Evolutionary conservation across 495 filamentous ascomycete genomes (phyloP), one percentile per base, ranked within the genome.

Genomic region (Penicillium crystallinum): DNA sequence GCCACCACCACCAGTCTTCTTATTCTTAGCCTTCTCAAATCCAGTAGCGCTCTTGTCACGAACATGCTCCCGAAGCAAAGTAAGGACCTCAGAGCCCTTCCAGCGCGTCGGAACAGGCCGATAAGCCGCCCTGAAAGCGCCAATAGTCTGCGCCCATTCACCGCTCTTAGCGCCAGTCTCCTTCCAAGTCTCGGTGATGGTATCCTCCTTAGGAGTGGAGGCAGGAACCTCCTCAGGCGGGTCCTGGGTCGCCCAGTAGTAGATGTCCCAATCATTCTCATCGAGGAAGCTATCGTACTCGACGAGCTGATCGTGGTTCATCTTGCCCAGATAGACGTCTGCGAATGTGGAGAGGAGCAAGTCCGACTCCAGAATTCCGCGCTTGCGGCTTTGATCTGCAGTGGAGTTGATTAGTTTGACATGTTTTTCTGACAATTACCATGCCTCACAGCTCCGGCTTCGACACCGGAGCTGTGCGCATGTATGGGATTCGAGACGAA

Each of bases 211-310:
- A 39, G 62, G 58, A 12, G 65, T 36, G 8, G 66, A 52, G 31
- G 52, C 78, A 1, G 75, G 58, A 1, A 48, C 11, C 0, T 48
- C 34, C 22, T 48, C 46, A 1, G 81, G 74, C 6, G 88, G 80
- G 56, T 88, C 83, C 67, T 98, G 95, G n/a, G 95, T 98, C 0
- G 90, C 89, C 93, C 93, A 98, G 79, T 98, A 98, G 77, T 98
- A 98, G 53, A 98, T 97, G 67, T 98, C 93, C 93, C 93, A 98
- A 70, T 98, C 93, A 66, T 97, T 97, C 70, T 98, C 93, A 73
- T 98, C 93, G 40, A 98, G 82, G 79, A 98, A 97, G 14, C 78
- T 73, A 68, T 97, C 95, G 74, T 91, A 97, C 68, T 95, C 83
- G 53, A 79, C 65, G 49, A 98, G 81, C 61, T 92, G 89, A 42